Base-by-base conservation (phyloP, 805 yeast species). In the Teunomyces aglyptinius region DNA sequence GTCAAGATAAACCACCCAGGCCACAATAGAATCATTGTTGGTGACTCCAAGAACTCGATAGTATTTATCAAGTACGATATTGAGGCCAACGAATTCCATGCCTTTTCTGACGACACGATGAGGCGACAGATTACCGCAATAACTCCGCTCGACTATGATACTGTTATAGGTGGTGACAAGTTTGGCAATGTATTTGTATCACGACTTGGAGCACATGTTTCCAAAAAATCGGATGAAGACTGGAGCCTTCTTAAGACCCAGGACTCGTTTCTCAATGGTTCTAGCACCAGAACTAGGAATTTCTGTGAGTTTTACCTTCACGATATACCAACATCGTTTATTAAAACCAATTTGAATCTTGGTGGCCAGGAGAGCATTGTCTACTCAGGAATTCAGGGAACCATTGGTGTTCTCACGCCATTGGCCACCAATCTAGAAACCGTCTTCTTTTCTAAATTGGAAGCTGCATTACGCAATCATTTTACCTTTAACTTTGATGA, bases 81-180 rank as follows among this genome's bases (percentile, higher is more conserved):
- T 0, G 53, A 56, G 1, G 61, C 59, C 2, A 78, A 80, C 51
- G 65, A 58, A 16, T 86, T 92, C 55, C 58, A 80, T 6, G 78
- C 85, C 2, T 69, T 91, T 47, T 83, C 82, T 1, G 90, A 83
- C 57, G 98, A 94, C 64, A 62, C 75, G 0, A 65, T 84, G 32
- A 73, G 82, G 28, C 70, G 97, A 27, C 86, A 85, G 57, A 74
- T 85, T 3, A 85, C 95, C 0, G 55, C 82, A 2, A 54, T 85
- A 36, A 58, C 73, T 2, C 66, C 80, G 52, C 65, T 94, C 4
- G 98, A 94, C 60, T 78, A 81, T 50, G 82, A 81, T 46, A 89
- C 97, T 0, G 79, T 86, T 1, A 69, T 86, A 34, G 89, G 88
- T 1, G 96, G 96, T 11, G 98, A 94, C 61, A 84, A 83, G 58